Conservation (phyloP, 805 yeast species). For the Lipomyces chichibuensis region DNA sequence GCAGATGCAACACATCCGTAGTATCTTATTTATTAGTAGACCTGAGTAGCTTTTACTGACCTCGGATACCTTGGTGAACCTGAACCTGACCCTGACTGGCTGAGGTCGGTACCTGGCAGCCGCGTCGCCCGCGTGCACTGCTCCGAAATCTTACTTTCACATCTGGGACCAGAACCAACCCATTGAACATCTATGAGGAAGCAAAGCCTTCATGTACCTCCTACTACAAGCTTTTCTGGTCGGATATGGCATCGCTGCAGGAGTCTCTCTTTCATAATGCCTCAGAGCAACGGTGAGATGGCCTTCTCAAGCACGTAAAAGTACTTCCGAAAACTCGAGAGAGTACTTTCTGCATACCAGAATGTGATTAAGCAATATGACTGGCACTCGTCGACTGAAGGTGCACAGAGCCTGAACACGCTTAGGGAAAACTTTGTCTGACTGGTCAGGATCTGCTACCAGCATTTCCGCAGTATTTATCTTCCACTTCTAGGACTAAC, state of each 20-base stretch:
- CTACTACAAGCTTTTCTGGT: background rate
- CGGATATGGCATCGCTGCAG: background rate
- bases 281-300: background rate
- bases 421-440: background rate
- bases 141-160: no score
- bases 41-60: no score
- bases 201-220: slow-evolving; percentile 1
- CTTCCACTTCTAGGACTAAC: slow-evolving; percentile 1
- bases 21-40: no score
- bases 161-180: no score
- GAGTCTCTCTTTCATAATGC: background rate
- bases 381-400: background rate
- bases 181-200: no score
- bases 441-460: background rate
- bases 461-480: background rate
- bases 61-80: no score
- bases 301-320: background rate
- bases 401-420: background rate
- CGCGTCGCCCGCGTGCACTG: no score
- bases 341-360: background rate
- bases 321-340: background rate
- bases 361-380: background rate
- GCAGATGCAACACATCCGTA: no score
- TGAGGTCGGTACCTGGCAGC: no score
- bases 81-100: no score